Evolutionary conservation across 129 eudicot species (phyloP).

Genomic region (Heracleum sosnowskyi): DNA sequence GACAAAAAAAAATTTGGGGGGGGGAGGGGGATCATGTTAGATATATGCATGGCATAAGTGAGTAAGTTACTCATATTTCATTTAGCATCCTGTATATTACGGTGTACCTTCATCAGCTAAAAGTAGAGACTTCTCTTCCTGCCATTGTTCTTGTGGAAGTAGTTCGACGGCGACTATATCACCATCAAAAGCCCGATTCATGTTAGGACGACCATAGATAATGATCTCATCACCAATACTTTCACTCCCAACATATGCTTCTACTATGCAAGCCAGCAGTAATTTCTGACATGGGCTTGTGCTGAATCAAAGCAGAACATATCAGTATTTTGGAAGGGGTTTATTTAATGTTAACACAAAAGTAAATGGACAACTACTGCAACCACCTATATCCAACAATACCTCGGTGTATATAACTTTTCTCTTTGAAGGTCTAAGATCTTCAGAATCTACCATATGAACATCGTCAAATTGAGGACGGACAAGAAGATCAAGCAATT

Average conservation of each 20-base stretch:
- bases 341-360: neutral
- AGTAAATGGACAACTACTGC: neutral
- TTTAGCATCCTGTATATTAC: neutral
- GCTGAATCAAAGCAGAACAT: conserved; percentile 33
- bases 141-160: conserved; percentile 92
- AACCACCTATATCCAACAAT: conserved; percentile 14
- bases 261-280: conserved; percentile 92
- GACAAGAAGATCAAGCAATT: conserved; percentile 84
- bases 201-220: conserved; percentile 73
- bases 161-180: conserved; percentile 92
- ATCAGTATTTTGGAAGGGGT: neutral
- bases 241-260: conserved; percentile 99
- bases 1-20: neutral
- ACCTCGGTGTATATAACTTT: conserved; percentile 79
- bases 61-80: too few relatives aligned
- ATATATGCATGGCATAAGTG: neutral
- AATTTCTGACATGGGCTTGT: conserved; percentile 97
- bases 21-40: neutral
- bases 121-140: conserved; percentile 57
- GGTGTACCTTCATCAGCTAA: conserved; percentile 71
- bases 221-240: conserved; percentile 96
- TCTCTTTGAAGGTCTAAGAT: conserved; percentile 80
- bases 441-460: conserved; percentile 74
- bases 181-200: conserved; percentile 98
- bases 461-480: conserved; percentile 59